Percentiles rank a stretch among this genome's conserved stretches.
phyloP scores from a whole-genome alignment of 441 rosid species.

The Erodium trifolium region DNA sequence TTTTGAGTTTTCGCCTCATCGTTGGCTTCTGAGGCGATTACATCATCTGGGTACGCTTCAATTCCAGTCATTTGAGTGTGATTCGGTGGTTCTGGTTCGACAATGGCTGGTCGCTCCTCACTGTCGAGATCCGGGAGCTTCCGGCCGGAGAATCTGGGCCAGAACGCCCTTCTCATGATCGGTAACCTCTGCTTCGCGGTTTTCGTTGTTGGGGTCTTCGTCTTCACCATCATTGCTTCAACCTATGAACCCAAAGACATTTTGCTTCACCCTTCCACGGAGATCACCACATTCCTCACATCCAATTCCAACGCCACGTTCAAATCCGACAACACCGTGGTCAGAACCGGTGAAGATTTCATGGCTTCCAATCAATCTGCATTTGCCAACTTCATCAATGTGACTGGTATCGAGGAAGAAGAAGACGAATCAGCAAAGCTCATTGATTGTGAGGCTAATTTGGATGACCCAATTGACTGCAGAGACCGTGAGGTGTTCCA shows the following conservation, averaged over 20 bases:
- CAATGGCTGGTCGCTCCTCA: neutral
- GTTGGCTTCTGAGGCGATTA: neutral
- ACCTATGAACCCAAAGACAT: constrained; percentile 98
- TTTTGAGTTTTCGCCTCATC: neutral
- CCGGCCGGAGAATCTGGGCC: too few relatives aligned
- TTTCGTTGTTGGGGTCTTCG: constrained; percentile 73
- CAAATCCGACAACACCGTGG: constrained; percentile 50
- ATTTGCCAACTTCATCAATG: too few relatives aligned
- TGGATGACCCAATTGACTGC: constrained; percentile 85
- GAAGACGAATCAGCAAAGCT: constrained; percentile 8
- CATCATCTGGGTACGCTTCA: neutral
- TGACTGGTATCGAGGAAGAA: neutral
- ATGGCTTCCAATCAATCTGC: too few relatives aligned
- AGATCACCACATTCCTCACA: constrained; percentile 50
- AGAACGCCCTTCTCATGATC: too few relatives aligned
- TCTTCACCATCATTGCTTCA: constrained; percentile 76
- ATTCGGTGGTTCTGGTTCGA: neutral
- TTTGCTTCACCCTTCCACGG: constrained; percentile 92
- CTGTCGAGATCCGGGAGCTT: neutral
- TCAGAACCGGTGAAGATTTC: constrained; percentile 39
- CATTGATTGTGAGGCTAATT: constrained; percentile 42
- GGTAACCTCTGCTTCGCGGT: constrained; percentile 50
- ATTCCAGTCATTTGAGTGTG: neutral
- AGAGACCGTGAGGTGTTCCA: constrained; percentile 80
- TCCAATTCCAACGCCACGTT: constrained; percentile 59